A percentile compares a stretch with the other conserved stretches of the same genome.
Conservation (phyloP, 768 basidiomycete genomes). For the Phanerodontia chrysosporium region DNA sequence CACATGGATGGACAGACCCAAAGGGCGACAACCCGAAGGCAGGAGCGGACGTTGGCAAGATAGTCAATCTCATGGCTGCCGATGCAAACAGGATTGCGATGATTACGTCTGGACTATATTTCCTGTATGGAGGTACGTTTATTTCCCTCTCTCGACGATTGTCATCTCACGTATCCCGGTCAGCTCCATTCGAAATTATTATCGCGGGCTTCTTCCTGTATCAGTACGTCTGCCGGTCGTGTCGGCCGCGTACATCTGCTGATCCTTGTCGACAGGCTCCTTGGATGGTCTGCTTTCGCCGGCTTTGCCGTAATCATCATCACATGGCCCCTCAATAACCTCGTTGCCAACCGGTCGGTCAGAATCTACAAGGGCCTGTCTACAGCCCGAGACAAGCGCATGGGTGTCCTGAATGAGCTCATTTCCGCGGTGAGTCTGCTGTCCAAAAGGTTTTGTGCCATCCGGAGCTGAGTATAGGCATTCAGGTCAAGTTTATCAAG, state of each 20-base stretch:
- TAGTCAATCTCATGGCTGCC: conserved; percentile 84
- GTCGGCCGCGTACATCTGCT: conserved; percentile 10
- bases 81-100: conserved; percentile 63
- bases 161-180: conserved; percentile 12
- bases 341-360: conserved; percentile 54
- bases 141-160: background rate
- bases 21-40: conserved; percentile 53
- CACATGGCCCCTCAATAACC: conserved; percentile 73
- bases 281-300: conserved; percentile 69
- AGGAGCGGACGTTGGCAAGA: conserved; percentile 85
- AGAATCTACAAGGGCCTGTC: conserved; percentile 56
- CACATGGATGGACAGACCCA: background rate
- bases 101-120: conserved; percentile 53
- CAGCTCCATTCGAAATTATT: conserved; percentile 73
- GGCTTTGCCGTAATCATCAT: conserved; percentile 66
- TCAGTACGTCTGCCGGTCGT: conserved; percentile 38
- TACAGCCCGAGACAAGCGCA: conserved; percentile 68
- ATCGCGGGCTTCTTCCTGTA: conserved; percentile 75
- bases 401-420: conserved; percentile 74
- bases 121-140: conserved; percentile 58
- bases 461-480: background rate
- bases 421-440: conserved; percentile 53
- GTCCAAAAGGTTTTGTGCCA: conserved; percentile 12
- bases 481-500: conserved; percentile 77
- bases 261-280: conserved; percentile 41